Percentiles rank a stretch among this genome's conserved stretches.
Evolutionary conservation across 2,329 filamentous ascomycete genomes (phyloP).

Genomic region (Colletotrichum tabaci): DNA sequence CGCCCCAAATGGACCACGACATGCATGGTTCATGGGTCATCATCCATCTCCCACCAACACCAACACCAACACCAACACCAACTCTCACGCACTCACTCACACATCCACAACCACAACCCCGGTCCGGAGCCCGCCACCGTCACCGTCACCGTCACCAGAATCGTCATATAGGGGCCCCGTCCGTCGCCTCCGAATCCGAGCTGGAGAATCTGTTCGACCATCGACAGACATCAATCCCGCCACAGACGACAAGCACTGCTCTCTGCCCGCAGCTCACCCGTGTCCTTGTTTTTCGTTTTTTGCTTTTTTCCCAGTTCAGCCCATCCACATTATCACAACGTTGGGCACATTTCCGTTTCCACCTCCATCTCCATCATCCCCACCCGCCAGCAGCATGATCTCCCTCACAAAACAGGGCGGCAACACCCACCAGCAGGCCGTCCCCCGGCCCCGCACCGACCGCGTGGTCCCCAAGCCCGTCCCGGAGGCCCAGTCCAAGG

Average conservation of each 20-base stretch:
- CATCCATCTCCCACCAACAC: too few species aligned
- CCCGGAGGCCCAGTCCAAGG: slow-evolving; percentile 73
- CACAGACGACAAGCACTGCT: slow-evolving; percentile 30
- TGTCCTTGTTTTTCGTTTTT: background rate
- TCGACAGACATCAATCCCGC: slow-evolving; percentile 8
- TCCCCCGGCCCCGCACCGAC: slow-evolving; percentile 59
- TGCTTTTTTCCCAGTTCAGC: slow-evolving; percentile 42
- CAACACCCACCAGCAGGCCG: slow-evolving; percentile 61
- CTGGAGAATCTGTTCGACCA: background rate
- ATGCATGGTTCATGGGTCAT: too few species aligned
- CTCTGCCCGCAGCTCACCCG: slow-evolving; percentile 18
- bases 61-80: too few species aligned
- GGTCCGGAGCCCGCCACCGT: background rate
- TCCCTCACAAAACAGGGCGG: slow-evolving; percentile 52
- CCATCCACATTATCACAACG: slow-evolving; percentile 35
- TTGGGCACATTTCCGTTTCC: slow-evolving; percentile 32
- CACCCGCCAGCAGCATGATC: slow-evolving; percentile 56
- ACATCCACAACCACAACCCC: slow-evolving; percentile 6
- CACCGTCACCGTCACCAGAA: slow-evolving; percentile 19
- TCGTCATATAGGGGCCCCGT: slow-evolving; percentile 22
- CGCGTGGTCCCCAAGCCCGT: slow-evolving; percentile 76
- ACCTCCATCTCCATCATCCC: slow-evolving; percentile 12
- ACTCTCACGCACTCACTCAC: too few species aligned
- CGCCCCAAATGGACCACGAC: too few species aligned
- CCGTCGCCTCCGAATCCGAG: background rate